Conservation (phyloP, 768 basidiomycete genomes). For the Lactarius vividus region DNA sequence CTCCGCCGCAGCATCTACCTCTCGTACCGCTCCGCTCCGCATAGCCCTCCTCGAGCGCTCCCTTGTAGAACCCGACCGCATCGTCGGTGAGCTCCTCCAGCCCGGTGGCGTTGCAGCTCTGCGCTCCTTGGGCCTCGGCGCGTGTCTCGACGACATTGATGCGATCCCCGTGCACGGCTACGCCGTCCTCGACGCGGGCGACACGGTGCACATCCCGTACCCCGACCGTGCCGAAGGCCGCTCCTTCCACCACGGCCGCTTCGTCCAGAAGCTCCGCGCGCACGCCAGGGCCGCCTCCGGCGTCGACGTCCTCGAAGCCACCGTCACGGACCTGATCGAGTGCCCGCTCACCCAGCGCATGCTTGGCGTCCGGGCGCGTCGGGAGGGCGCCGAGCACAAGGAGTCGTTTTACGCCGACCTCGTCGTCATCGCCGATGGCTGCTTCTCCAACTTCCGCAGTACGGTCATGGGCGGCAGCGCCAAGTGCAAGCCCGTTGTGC, state of each 20-base stretch:
- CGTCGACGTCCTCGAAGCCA: constrained; percentile 84
- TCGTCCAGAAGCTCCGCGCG: constrained; percentile 75
- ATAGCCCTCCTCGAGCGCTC: constrained; percentile 90
- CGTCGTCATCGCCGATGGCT: constrained; percentile 90
- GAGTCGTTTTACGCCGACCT: constrained; percentile 68
- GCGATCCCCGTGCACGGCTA: constrained; percentile 83
- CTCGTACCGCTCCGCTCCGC: constrained; percentile 55
- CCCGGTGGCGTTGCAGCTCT: constrained; percentile 85
- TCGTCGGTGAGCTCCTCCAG: constrained; percentile 95
- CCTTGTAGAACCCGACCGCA: constrained; percentile 88
- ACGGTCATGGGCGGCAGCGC: constrained; percentile 54
- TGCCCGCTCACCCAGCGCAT: constrained; percentile 51
- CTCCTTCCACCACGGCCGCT: constrained; percentile 91
- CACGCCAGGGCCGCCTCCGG: constrained; percentile 57
- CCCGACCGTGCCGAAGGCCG: constrained; percentile 69
- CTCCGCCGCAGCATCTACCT: constrained; percentile 46
- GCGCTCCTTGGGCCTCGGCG: constrained; percentile 69
- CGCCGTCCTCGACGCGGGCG: constrained; percentile 66
- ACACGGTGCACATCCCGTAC: constrained; percentile 86
- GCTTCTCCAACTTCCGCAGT: constrained; percentile 88
- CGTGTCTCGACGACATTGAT: constrained; percentile 83
- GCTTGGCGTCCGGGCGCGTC: constrained; percentile 60
- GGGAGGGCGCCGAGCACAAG: constrained; percentile 40
- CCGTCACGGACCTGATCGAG: constrained; percentile 72
- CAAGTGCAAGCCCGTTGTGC: constrained; percentile 49